Percentiles rank a stretch among this genome's conserved stretches.
Conservation (phyloP, 805 yeast genomes). For the Blastobotrys attinorum region DNA sequence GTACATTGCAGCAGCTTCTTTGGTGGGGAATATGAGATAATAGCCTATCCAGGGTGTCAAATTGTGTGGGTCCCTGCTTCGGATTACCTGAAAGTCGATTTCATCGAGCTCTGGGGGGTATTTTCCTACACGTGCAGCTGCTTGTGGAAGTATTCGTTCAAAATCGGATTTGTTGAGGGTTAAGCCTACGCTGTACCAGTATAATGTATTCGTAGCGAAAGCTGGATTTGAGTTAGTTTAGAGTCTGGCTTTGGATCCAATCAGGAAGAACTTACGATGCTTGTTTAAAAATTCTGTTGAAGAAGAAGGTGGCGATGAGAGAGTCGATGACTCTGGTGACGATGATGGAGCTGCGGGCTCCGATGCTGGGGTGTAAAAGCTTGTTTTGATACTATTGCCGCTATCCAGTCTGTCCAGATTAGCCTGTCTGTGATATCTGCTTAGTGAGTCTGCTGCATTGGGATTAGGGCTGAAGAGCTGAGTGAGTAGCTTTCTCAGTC, state of each 20-base stretch:
- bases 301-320: too few relatives aligned
- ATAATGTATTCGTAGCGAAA: constrained; percentile 22
- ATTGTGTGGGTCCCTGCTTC: constrained; percentile 41
- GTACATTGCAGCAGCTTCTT: constrained; percentile 44
- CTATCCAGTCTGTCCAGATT: too few relatives aligned
- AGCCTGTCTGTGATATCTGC: background rate
- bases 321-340: too few relatives aligned
- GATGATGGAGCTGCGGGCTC: too few relatives aligned
- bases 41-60: constrained; percentile 42
- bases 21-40: constrained; percentile 43
- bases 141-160: constrained; percentile 26
- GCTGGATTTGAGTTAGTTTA: background rate
- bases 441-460: background rate
- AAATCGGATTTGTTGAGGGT: constrained; percentile 25
- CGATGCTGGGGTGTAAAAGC: too few relatives aligned
- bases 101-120: constrained; percentile 12
- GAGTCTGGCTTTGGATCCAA: background rate
- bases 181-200: constrained; percentile 28
- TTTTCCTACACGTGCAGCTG: constrained; percentile 12
- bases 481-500: constrained; percentile 3
- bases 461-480: constrained; percentile 9
- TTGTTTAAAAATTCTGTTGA: constrained; percentile 1
- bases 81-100: constrained; percentile 30
- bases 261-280: constrained; percentile 2
- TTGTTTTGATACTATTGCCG: too few relatives aligned